Evolutionary conservation across 73 alveolate genomes (phyloP).

Genomic region (Tetrahymena borealis): DNA sequence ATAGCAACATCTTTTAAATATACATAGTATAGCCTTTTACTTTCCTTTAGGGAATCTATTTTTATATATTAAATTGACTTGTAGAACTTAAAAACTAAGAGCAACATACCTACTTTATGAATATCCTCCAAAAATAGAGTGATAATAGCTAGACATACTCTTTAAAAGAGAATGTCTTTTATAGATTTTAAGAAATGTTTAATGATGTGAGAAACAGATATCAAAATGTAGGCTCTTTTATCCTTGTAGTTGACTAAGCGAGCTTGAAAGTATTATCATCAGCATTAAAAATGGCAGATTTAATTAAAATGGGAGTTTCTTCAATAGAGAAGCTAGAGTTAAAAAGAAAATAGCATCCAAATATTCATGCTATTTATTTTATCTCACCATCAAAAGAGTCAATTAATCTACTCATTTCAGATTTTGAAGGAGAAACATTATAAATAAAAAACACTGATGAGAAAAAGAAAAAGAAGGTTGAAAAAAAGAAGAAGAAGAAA

Average conservation of each 20-base stretch:
- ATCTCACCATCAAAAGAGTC: conserved; percentile 25
- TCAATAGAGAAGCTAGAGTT: conserved; percentile 36
- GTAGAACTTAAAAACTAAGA: too few species aligned
- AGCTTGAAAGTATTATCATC: conserved; percentile 34
- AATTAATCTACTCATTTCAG: neutral
- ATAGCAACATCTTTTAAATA: too few species aligned
- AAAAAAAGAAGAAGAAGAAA: neutral
- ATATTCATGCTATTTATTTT: conserved; percentile 30
- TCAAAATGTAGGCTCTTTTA: neutral
- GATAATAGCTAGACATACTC: neutral
- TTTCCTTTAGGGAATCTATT: too few species aligned
- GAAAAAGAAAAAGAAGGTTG: neutral
- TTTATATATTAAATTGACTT: too few species aligned
- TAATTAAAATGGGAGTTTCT: conserved; percentile 35
- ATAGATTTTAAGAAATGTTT: neutral
- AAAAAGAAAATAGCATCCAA: conserved; percentile 29
- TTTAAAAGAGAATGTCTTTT: neutral
- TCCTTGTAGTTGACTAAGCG: conserved; percentile 18
- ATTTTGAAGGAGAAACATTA: neutral
- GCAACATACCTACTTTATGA: too few species aligned
- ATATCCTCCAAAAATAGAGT: neutral
- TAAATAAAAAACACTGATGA: neutral
- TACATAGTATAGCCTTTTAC: too few species aligned
- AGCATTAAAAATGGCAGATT: conserved; percentile 38
- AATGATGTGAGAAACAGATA: neutral